A percentile compares a stretch with the other conserved stretches of the same genome.
phyloP scores from a whole-genome alignment of 495 filamentous ascomycete species.

The Penicillium waksmanii region DNA sequence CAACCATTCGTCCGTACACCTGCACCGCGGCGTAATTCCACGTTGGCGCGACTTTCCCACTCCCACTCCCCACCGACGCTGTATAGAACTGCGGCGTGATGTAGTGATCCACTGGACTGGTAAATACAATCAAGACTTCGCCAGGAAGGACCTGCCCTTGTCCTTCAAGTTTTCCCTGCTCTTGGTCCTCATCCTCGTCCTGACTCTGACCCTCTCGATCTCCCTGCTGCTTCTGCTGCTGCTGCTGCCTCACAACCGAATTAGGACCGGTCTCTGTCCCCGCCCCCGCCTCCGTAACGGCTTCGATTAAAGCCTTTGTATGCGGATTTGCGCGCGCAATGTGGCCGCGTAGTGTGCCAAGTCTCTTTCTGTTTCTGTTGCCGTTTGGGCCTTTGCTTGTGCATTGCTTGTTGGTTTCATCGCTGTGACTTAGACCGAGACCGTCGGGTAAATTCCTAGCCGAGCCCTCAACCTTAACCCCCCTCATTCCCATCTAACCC shows the following conservation, averaged over 20 bases:
- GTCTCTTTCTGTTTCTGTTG: constrained; percentile 2
- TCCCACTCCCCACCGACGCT: constrained; percentile 60
- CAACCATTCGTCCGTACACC: constrained; percentile 52
- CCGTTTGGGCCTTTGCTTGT: not conserved
- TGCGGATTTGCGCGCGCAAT: constrained; percentile 57
- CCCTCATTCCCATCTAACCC: not conserved
- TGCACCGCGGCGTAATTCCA: constrained; percentile 66
- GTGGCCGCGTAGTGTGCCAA: constrained; percentile 45
- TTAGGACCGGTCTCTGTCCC: not conserved
- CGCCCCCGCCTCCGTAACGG: constrained; percentile 21
- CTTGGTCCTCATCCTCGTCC: not conserved
- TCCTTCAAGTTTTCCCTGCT: not conserved
- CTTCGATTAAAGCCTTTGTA: constrained; percentile 56
- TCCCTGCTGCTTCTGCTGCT: not conserved
- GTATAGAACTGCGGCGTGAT: constrained; percentile 64
- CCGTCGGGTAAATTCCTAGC: not conserved
- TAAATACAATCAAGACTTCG: constrained; percentile 57
- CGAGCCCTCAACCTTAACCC: not conserved
- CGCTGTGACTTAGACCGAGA: too few species aligned
- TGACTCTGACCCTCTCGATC: not conserved
- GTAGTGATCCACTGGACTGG: constrained; percentile 53
- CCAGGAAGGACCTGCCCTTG: constrained; percentile 20
- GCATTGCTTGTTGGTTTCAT: not conserved
- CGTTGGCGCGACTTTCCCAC: constrained; percentile 62
- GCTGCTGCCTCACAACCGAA: not conserved